These are phyloP conservation scores for Groenewaldozyma sp. DNA, from an alignment of 1,139 yeast genomes.

Conservation along the genomic window DNA sequence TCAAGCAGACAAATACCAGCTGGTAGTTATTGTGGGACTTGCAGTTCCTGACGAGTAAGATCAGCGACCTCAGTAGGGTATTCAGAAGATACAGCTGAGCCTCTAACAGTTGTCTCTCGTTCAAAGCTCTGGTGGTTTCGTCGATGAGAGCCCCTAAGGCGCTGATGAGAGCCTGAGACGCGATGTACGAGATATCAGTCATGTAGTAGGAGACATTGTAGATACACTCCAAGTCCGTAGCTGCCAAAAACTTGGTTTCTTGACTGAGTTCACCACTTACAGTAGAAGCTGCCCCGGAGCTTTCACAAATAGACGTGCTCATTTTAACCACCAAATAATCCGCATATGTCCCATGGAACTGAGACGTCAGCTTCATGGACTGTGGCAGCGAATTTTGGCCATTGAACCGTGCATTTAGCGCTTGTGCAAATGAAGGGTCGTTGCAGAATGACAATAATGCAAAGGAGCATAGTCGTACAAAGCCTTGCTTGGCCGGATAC, in stretches of 20 bases:
- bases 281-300: conserved; percentile 7
- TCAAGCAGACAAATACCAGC: conserved; percentile 26
- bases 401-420: conserved; percentile 22
- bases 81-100: conserved; percentile 37
- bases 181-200: conserved; percentile 40
- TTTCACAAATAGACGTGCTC: conserved; percentile 18
- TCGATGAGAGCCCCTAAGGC: conserved; percentile 28
- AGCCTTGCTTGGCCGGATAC: conserved; percentile 35
- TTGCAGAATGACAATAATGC: conserved; percentile 54
- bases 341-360: conserved; percentile 26
- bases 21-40: conserved; percentile 25
- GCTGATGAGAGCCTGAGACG: conserved; percentile 49
- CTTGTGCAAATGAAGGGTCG: conserved; percentile 30
- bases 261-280: neutral
- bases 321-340: conserved; percentile 27
- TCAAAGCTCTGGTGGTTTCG: neutral
- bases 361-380: conserved; percentile 21
- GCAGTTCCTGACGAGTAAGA: conserved; percentile 23
- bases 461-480: conserved; percentile 52
- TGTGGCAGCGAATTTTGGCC: conserved; percentile 25
- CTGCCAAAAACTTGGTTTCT: conserved; percentile 11
- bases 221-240: conserved; percentile 27
- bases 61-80: conserved; percentile 20
- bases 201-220: conserved; percentile 29
- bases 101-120: neutral